Conservation (phyloP, 441 rosid genomes). For the Eutrema salsugineum region DNA sequence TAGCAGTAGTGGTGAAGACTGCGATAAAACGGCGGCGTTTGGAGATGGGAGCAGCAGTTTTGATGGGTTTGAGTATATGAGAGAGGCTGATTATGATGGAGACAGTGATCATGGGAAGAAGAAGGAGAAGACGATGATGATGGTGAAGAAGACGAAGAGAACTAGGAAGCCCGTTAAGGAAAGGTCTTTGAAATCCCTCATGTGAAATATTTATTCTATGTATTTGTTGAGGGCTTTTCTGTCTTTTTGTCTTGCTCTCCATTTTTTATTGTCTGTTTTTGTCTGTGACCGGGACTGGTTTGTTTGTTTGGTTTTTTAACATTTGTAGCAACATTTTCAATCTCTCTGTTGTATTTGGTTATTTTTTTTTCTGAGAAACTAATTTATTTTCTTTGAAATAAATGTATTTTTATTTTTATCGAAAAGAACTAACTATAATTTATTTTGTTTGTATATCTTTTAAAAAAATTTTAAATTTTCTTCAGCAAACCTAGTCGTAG, state of each 20-base stretch:
- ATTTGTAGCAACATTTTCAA: neutral
- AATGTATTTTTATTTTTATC: too few relatives aligned
- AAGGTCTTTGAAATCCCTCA: slow-evolving; percentile 86
- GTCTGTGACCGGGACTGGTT: neutral
- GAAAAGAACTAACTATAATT: too few relatives aligned
- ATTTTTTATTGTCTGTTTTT: neutral
- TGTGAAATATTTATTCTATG: slow-evolving; percentile 32
- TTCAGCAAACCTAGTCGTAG: too few relatives aligned
- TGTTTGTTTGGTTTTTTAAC: neutral
- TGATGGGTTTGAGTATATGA: slow-evolving; percentile 36
- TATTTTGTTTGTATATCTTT: too few relatives aligned
- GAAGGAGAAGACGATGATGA: slow-evolving; percentile 20
- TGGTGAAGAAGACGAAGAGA: slow-evolving; percentile 47
- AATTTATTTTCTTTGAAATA: too few relatives aligned
- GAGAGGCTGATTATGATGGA: slow-evolving; percentile 39
- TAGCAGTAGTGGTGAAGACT: neutral
- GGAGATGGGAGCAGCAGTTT: slow-evolving; percentile 24
- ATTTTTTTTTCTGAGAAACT: too few relatives aligned
- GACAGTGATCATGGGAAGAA: slow-evolving; percentile 19
- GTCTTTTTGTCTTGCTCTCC: neutral
- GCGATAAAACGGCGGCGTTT: slow-evolving; percentile 28
- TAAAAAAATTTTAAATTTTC: too few relatives aligned
- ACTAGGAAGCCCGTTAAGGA: slow-evolving; percentile 77
- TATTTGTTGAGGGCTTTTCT: slow-evolving; percentile 18
- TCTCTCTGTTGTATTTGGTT: neutral